Evolutionary conservation across 1,284 basidiomycete species (phyloP).

Genomic region (Microbotryum saponariae): DNA sequence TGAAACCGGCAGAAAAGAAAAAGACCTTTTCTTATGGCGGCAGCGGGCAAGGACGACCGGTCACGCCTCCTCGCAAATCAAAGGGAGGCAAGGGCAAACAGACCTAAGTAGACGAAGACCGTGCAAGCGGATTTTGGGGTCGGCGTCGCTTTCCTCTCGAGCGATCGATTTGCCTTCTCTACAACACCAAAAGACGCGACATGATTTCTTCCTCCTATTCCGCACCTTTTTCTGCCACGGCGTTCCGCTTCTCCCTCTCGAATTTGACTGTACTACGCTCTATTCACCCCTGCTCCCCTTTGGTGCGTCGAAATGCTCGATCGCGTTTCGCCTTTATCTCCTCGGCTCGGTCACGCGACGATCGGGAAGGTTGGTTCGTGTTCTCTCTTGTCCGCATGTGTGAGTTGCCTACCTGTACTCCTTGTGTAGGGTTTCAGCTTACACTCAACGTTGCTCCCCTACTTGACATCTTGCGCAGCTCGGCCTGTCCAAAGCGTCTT

Average conservation of each 20-base stretch:
- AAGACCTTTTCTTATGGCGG: constrained; percentile 56
- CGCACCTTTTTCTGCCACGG: background rate
- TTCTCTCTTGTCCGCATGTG: no score
- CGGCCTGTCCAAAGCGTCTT: no score
- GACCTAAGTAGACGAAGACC: background rate
- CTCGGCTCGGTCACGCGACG: no score
- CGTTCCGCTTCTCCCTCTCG: background rate
- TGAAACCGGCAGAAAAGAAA: constrained; percentile 99
- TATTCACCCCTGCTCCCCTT: background rate
- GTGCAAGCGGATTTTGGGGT: no score
- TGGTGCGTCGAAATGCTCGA: background rate
- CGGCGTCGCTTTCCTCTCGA: background rate
- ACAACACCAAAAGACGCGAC: background rate
- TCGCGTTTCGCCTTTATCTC: background rate
- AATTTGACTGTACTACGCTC: background rate
- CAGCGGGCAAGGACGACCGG: constrained; percentile 46
- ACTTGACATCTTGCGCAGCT: no score
- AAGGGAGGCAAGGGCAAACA: constrained; percentile 41
- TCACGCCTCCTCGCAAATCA: constrained; percentile 50
- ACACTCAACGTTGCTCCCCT: no score
- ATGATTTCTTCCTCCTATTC: constrained; percentile 1
- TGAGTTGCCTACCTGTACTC: no score
- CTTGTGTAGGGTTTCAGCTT: no score
- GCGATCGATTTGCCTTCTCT: background rate
- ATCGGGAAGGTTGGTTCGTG: no score